Conservation (phyloP, 1,284 basidiomycete genomes). For the Pascua sp. region DNA sequence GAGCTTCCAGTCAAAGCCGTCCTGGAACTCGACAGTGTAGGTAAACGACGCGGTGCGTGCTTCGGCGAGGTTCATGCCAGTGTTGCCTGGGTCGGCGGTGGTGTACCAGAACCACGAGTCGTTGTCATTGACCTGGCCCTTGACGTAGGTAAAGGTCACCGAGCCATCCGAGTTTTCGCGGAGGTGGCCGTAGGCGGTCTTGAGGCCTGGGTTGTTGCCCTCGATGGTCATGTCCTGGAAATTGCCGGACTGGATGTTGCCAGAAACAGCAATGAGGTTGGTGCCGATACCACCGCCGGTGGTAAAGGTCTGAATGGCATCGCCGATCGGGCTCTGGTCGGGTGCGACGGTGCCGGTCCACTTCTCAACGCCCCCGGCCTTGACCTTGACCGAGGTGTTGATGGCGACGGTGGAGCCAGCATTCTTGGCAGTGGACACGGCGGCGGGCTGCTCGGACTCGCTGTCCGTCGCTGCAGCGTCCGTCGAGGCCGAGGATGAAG, state of each 20-base stretch:
- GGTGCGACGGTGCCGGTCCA: constrained; percentile 5
- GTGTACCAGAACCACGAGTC: constrained; percentile 12
- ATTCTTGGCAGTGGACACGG: background rate
- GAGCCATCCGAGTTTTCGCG: background rate
- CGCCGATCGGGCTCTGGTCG: constrained; percentile 3
- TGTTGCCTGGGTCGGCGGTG: constrained; percentile 6
- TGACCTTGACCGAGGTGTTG: constrained; percentile 3
- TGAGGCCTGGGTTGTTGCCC: constrained; percentile 6
- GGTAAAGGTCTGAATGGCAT: constrained; percentile 1
- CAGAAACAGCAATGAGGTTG: background rate
- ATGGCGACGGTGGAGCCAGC: background rate
- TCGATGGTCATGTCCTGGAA: constrained; percentile 8
- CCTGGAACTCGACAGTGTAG: constrained; percentile 47
- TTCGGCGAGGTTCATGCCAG: constrained; percentile 5
- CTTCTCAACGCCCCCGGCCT: constrained; percentile 2
- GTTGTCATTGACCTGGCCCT: constrained; percentile 10
- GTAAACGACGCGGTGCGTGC: constrained; percentile 22
- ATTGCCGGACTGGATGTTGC: background rate
- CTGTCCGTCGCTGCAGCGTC: background rate
- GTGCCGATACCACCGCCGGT: constrained; percentile 3
- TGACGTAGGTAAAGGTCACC: constrained; percentile 3
- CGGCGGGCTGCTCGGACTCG: background rate
- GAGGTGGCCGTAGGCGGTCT: constrained; percentile 4
- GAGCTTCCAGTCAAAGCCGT: constrained; percentile 45
- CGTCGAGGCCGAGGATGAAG: background rate